Base-by-base conservation (phyloP, 2,329 filamentous ascomycete genomes). In the Sordariomycetes sp. region DNA sequence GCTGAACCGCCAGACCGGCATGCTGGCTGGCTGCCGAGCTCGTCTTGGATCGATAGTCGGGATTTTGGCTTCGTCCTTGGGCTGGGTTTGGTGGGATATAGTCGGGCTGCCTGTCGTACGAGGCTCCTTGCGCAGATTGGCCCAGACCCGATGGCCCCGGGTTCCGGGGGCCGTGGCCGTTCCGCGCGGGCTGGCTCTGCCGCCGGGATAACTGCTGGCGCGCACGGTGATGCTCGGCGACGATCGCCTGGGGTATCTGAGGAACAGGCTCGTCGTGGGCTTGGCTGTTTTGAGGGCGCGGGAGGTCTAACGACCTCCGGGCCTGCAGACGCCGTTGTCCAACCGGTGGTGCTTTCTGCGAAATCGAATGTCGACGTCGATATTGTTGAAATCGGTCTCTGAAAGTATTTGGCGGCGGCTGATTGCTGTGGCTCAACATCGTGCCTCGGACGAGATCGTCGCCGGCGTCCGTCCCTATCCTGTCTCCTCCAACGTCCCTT, bases 361-460 rank as follows among this genome's bases (percentile, higher is more conserved):
- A 24, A 3, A 24, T 6, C 8, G 46, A 50, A 50, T 54, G 53
- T 16, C 20, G 53, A 20, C 32, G 32, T 24, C 28, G 20, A 22
- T 54, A 24, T 16, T 40, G 34, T 32, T 53, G 56, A 20, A 58
- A 46, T 22, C 40, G 56, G 16, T 58, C 50, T 53, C 56, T 58
- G 56, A 54, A 54, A 32, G 46, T 50, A 20, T 20, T 22, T 24
- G 56, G 51, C 50, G 32, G 46, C 24, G 51, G 22, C 56, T 37
- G 56, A 50, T 51, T 58, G 20, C 34, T 58, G 10, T 43, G 35
- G 56, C 50, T 58, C 50, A 54, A 58, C 56, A 58, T 58, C 24
- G 20, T 35, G 22, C 20, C 12, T 24, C 22, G 7, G 20, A 20
- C 22, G n/a, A 20, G 10, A 22, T 50, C 40, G 32, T 22, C 4